Base-by-base conservation (phyloP, 2,329 filamentous ascomycete species). In the Cladophialophora chaetospira region DNA sequence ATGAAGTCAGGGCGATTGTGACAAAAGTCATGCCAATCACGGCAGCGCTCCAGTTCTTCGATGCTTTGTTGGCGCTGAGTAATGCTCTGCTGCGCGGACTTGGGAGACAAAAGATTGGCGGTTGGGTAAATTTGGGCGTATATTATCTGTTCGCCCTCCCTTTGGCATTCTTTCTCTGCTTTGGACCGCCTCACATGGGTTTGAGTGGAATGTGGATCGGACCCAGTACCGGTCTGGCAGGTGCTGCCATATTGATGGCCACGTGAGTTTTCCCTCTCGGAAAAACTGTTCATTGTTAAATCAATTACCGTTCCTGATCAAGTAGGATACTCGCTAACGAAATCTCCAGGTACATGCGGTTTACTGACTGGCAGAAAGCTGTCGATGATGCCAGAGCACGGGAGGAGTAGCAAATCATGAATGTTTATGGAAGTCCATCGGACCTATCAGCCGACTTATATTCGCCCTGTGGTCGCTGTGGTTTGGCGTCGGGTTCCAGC, bases 61-160 rank as follows among this genome's bases (percentile, higher is more conserved):
- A 96, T 70, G 84, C 86, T 1, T 69, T 91, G 17, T 81, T 87
- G 0, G 82, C 86, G 4, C 85, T 87, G 23, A 88, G 87, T 31
- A 88, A 90, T 67, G 91, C 89, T 6, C 76, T 95, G 26, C 77
- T 95, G 43, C 80, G 91, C 33, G 91, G 90, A 5, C 80, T 95
- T 17, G 91, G 91, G 2, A 83, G 87, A 60, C 90, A 95, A 72
- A 84, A 87, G 59, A 84, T 95, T 54, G 90, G 90, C 11, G 89
- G 90, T 0, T 93, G 89, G 65, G 84, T 89, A 10, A 92, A 90
- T 66, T 73, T 95, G 4, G 80, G 88, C 28, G 83, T 86, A 4
- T 94, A 95, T 72, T 96, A 95, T 70, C 72, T 83, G 25, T 79
- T 95, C 13, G 90, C 88, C 0, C 75, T 95, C 67, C 90, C 91